Evolutionary conservation across 1,284 basidiomycete genomes (phyloP), one percentile per base, ranked within the genome.

Genomic region (Cutaneotrichosporon sp.): DNA sequence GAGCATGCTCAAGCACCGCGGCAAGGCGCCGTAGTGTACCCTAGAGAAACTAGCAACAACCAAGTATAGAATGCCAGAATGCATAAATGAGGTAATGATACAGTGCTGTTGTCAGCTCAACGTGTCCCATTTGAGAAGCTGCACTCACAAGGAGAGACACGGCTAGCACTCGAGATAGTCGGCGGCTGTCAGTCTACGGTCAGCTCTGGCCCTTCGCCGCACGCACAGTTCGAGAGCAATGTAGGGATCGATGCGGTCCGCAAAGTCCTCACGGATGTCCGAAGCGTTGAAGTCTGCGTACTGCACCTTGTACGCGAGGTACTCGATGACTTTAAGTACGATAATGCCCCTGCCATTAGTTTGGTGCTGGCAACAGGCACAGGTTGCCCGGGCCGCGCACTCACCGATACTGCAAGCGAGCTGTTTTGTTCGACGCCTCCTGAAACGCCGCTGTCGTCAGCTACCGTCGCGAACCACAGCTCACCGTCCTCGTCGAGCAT

Each of bases 1-100:
- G 48, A 84, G 87, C 21, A 92, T 96, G 77, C 84, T 82, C 68
- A 77, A 81, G 64, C 84, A 51, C 38, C 54, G 57, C 38, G 57
- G 57, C 22, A 59, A 59, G 49, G 57, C 53, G 34, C 57, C 57
- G 10, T 59, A 53, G 36, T 10, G n/a, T 12, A 8, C 39, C 21
- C 4, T 14, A 13, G 44, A 43, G 8, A 3, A 39, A n/a, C 10
- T 36, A 13, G 21, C 8, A 26, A 34, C 5, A 30, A 30, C 26
- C 26, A n/a, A n/a, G n/a, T n/a, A 30, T 30, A 30, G 34, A 41
- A n/a, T 34, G 42, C 22, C 10, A 43, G 9, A 30, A 35, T 42
- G 43, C 43, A 46, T 44, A 20, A 18, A 40, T 9, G 30, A 35
- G 22, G 40, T 44, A 39, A 26, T 44, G 36, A 15, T 55, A 55